phyloP scores from a whole-genome alignment of 495 filamentous ascomycete genomes.

The Bombardia bombarda region DNA sequence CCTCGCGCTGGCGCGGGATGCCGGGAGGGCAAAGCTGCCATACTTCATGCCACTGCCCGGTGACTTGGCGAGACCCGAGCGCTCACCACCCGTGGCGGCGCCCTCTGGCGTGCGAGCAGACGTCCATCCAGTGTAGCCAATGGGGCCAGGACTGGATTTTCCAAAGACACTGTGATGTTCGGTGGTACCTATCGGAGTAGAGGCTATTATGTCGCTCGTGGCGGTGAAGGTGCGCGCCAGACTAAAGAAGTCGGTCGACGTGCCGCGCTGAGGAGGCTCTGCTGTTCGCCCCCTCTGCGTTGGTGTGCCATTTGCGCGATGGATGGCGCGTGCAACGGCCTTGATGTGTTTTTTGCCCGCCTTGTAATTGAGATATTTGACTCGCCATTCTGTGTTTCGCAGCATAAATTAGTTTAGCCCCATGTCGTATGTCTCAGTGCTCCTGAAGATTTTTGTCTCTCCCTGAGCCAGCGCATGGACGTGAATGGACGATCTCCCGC shows the following conservation, averaged over 20 bases:
- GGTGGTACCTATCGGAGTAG: no score
- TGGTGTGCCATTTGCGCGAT: conserved; percentile 51
- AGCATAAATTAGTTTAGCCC: background rate
- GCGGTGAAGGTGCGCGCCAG: conserved; percentile 9
- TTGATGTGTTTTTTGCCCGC: conserved; percentile 89
- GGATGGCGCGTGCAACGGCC: conserved; percentile 61
- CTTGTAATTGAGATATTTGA: conserved; percentile 91
- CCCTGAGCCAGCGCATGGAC: no score
- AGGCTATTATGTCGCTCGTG: conserved; percentile 1
- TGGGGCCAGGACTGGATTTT: conserved; percentile 15
- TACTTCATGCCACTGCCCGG: conserved; percentile 41
- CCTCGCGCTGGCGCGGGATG: conserved; percentile 40
- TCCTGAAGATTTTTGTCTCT: no score
- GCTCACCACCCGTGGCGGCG: conserved; percentile 17
- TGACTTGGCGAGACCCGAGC: conserved; percentile 23
- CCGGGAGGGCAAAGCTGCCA: conserved; percentile 68
- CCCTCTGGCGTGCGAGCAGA: conserved; percentile 9
- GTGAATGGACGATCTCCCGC: no score
- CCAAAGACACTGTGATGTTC: no score
- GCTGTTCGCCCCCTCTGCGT: conserved; percentile 18
- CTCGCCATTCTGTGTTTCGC: conserved; percentile 61
- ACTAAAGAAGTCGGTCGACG: conserved; percentile 12
- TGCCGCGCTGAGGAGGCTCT: conserved; percentile 12
- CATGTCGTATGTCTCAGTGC: background rate
- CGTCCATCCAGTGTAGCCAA: conserved; percentile 16